Evolutionary conservation across 78 protist species (phyloP).

Genomic region (Tieghemostelium lacteum): DNA sequence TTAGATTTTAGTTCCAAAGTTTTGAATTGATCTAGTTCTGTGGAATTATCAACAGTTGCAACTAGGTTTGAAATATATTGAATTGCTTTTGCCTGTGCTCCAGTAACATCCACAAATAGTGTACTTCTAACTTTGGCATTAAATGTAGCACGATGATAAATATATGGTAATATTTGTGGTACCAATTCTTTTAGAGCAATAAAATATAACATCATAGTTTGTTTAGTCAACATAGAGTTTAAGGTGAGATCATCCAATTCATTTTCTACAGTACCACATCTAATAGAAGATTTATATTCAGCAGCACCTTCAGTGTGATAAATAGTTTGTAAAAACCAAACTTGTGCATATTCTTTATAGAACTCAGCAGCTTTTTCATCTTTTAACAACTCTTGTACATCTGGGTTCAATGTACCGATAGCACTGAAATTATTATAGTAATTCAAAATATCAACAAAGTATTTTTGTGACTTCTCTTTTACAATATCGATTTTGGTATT

Average conservation of each 20-base stretch:
- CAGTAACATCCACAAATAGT: not conserved
- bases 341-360: not conserved
- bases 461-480: not conserved
- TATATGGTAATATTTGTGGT: not conserved
- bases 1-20: conserved; percentile 9
- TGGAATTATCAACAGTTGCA: not conserved
- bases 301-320: not conserved
- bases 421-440: not conserved
- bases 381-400: not conserved
- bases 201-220: conserved; percentile 15
- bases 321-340: conserved; percentile 11
- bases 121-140: conserved; percentile 1
- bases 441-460: not conserved
- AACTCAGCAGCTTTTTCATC: not conserved
- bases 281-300: not conserved
- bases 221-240: not conserved
- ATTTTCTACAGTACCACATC: not conserved
- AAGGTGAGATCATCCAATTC: not conserved
- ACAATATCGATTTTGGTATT: conserved; percentile 7
- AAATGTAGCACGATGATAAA: not conserved
- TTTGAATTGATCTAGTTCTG: not conserved
- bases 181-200: conserved; percentile 23
- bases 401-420: not conserved
- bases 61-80: not conserved
- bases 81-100: not conserved